Percentiles rank a stretch among this genome's conserved stretches.
Evolutionary conservation across 2,329 filamentous ascomycete genomes (phyloP).

Genomic region (Alternaria angustiovoidea): DNA sequence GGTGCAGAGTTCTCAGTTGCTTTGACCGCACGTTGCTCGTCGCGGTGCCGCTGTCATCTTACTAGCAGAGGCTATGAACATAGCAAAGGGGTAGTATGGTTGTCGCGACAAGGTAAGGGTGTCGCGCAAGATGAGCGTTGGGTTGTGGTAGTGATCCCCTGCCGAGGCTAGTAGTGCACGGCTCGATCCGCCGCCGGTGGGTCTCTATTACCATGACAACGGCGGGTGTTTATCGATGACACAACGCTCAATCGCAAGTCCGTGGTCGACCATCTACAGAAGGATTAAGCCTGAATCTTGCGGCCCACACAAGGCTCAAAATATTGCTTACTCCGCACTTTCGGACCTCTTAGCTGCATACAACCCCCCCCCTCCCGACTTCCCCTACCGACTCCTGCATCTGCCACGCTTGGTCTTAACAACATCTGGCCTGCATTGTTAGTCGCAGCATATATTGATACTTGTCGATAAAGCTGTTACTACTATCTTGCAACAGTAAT

Average conservation of each 20-base stretch:
- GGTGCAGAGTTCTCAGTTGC: conserved; percentile 2
- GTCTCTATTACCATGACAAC: conserved; percentile 25
- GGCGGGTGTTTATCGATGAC: conserved; percentile 30
- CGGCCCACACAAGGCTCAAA: conserved; percentile 38
- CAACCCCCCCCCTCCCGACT: conserved; percentile 19
- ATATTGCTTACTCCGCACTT: conserved; percentile 39
- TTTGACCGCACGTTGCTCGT: conserved; percentile 12
- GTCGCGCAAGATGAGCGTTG: conserved; percentile 17
- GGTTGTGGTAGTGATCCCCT: conserved; percentile 3
- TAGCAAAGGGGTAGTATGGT: conserved; percentile 2
- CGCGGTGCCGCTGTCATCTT: conserved; percentile 2
- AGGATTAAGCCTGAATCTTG: conserved; percentile 23
- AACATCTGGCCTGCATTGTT: conserved; percentile 13
- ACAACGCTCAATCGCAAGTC: conserved; percentile 11
- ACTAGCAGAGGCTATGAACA: neutral
- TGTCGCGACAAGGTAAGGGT: conserved; percentile 15
- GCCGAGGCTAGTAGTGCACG: conserved; percentile 22
- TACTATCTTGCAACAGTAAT: conserved; percentile 12
- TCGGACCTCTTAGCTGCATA: conserved; percentile 39
- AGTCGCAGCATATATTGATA: conserved; percentile 13
- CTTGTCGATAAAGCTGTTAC: conserved; percentile 9
- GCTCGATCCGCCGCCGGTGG: conserved; percentile 18
- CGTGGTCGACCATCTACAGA: conserved; percentile 13
- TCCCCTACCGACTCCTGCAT: conserved; percentile 29
- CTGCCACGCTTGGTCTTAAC: conserved; percentile 18